These are phyloP conservation scores for Dimocarpus longan DNA, from an alignment of 345 rosid species.

Conservation along the genomic window DNA sequence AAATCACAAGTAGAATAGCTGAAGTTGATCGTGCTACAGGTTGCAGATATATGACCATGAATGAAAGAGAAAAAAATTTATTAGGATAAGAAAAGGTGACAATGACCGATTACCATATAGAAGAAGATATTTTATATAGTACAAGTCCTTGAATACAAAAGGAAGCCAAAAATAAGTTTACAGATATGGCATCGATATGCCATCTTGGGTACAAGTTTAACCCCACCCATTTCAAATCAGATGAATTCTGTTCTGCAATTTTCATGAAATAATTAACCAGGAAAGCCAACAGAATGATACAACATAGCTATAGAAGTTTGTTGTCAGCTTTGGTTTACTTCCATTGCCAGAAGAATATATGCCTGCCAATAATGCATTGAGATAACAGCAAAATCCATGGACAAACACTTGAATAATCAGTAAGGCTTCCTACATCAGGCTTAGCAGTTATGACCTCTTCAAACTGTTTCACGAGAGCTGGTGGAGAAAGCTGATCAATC, in stretches of 20 bases:
- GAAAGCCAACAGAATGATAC: background rate
- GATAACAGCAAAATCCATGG: background rate
- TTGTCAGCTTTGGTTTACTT: background rate
- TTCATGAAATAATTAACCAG: background rate
- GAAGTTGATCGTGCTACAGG: background rate
- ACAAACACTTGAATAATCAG: background rate
- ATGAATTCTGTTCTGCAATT: background rate
- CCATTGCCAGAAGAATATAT: background rate
- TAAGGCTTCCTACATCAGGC: constrained; percentile 40
- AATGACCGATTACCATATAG: background rate
- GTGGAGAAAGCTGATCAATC: constrained; percentile 45
- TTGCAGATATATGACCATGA: background rate
- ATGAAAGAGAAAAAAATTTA: background rate
- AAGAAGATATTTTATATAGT: background rate
- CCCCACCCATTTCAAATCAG: background rate
- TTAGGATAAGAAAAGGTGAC: background rate
- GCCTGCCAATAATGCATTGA: background rate
- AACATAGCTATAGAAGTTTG: background rate
- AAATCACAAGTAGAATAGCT: background rate
- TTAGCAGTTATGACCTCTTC: constrained; percentile 41
- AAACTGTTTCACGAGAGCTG: constrained; percentile 50
- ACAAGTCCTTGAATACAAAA: background rate
- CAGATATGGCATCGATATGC: background rate
- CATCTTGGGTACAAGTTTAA: background rate
- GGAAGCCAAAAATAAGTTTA: background rate